phyloP scores from a whole-genome alignment of 768 basidiomycete species.

The Amyloporia xantha region DNA sequence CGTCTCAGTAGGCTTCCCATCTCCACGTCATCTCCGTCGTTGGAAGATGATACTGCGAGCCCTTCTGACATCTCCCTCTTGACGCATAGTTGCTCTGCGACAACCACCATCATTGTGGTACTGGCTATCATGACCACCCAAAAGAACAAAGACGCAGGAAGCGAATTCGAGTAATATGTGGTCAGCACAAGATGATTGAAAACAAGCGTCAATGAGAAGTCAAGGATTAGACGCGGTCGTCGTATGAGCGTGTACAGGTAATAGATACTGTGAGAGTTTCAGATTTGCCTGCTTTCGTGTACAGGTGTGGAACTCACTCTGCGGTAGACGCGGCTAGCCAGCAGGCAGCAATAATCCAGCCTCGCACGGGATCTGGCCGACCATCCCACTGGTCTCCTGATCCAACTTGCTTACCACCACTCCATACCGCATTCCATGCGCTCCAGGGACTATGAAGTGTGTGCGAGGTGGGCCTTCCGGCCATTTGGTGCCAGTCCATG shows the following conservation, averaged over 20 bases:
- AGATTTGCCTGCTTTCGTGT: not conserved
- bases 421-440: constrained; percentile 70
- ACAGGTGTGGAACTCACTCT: constrained; percentile 74
- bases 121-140: constrained; percentile 77
- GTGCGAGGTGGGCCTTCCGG: constrained; percentile 71
- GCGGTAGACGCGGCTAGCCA: constrained; percentile 80
- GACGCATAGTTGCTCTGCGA: constrained; percentile 90
- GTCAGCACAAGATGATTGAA: constrained; percentile 93
- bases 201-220: constrained; percentile 85
- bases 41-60: constrained; percentile 38
- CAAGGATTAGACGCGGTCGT: constrained; percentile 89
- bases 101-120: constrained; percentile 64
- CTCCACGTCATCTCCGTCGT: constrained; percentile 49
- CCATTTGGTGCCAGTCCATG: constrained; percentile 98
- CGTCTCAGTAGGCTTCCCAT: constrained; percentile 43
- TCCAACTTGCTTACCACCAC: constrained; percentile 70
- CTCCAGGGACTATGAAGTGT: constrained; percentile 59
- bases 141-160: constrained; percentile 90
- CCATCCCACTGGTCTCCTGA: constrained; percentile 58
- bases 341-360: constrained; percentile 85
- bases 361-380: constrained; percentile 68
- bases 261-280: constrained; percentile 44
- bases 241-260: constrained; percentile 85
- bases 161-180: constrained; percentile 78
- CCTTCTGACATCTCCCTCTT: constrained; percentile 87